Percentiles rank a stretch among this genome's conserved stretches.
Conservation (phyloP, 1,284 basidiomycete species). For the Pseudomicrostroma phylloplanum region DNA sequence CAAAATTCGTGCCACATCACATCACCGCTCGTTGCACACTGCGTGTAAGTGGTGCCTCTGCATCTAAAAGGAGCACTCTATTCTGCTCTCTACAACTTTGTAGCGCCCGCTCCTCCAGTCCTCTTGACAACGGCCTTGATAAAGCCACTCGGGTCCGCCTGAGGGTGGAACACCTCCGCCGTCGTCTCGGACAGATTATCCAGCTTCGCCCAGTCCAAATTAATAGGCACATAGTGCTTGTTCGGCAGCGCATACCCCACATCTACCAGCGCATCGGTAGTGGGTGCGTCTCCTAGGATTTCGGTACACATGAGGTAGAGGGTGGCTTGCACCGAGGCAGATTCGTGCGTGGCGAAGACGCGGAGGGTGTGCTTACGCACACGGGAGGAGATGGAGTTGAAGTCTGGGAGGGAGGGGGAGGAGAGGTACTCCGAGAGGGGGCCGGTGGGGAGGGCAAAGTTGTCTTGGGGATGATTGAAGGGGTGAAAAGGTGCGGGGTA, state of each 20-base stretch:
- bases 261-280: slow-evolving; percentile 60
- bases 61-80: background rate
- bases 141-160: slow-evolving; percentile 37
- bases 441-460: slow-evolving; percentile 14
- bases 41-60: too few species aligned
- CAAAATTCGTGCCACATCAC: too few species aligned
- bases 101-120: background rate
- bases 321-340: slow-evolving; percentile 87
- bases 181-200: slow-evolving; percentile 37
- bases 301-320: slow-evolving; percentile 79
- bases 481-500: too few species aligned
- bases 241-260: slow-evolving; percentile 79
- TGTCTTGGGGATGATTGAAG: background rate
- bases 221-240: slow-evolving; percentile 54
- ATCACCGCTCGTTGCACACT: too few species aligned
- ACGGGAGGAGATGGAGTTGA: slow-evolving; percentile 54
- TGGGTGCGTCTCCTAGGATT: slow-evolving; percentile 52
- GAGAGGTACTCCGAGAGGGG: slow-evolving; percentile 44
- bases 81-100: background rate
- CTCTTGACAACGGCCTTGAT: slow-evolving; percentile 37
- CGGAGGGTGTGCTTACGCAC: slow-evolving; percentile 65
- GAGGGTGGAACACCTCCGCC: slow-evolving; percentile 42
- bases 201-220: slow-evolving; percentile 36
- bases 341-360: slow-evolving; percentile 77
- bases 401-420: slow-evolving; percentile 35